Conservation (phyloP, 441 rosid genomes). For the Dalechampia spathulata region DNA sequence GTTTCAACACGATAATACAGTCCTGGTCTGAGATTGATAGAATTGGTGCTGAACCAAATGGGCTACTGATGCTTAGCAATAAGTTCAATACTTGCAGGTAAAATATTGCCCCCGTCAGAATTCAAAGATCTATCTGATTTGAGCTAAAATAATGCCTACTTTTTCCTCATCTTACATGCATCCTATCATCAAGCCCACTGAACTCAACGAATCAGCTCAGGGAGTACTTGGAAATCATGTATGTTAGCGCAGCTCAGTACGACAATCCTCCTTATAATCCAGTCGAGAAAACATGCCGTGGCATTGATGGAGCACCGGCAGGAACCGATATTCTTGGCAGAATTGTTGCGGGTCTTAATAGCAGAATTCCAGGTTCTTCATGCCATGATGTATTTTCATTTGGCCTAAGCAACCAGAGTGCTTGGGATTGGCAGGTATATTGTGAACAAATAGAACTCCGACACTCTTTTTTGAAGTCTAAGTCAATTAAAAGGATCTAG, state of each 20-base stretch:
- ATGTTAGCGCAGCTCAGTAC: conserved; percentile 13
- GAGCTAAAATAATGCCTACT: not conserved
- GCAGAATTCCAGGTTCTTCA: not conserved
- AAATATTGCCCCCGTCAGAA: not conserved
- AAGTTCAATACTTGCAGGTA: conserved; percentile 19
- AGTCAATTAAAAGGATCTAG: too few species aligned
- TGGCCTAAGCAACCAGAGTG: conserved; percentile 3
- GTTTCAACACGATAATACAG: conserved; percentile 15
- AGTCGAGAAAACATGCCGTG: conserved; percentile 11
- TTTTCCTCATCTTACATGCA: not conserved
- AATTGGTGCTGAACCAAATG: conserved; percentile 8
- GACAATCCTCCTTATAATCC: conserved; percentile 13
- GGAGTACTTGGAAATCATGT: not conserved
- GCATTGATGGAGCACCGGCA: conserved; percentile 17
- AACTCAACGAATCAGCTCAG: conserved; percentile 15
- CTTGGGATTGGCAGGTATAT: conserved; percentile 23
- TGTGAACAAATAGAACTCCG: too few species aligned
- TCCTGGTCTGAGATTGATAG: conserved; percentile 24
- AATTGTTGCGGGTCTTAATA: conserved; percentile 16
- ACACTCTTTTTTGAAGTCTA: too few species aligned
- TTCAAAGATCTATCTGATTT: not conserved
- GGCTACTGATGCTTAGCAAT: conserved; percentile 8
- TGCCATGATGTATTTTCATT: not conserved
- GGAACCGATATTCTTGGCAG: conserved; percentile 19
- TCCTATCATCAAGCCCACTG: conserved; percentile 5